Percentiles rank a stretch among this genome's conserved stretches.
phyloP scores from a whole-genome alignment of 2,329 filamentous ascomycete genomes.

The Cladosporium sp. region DNA sequence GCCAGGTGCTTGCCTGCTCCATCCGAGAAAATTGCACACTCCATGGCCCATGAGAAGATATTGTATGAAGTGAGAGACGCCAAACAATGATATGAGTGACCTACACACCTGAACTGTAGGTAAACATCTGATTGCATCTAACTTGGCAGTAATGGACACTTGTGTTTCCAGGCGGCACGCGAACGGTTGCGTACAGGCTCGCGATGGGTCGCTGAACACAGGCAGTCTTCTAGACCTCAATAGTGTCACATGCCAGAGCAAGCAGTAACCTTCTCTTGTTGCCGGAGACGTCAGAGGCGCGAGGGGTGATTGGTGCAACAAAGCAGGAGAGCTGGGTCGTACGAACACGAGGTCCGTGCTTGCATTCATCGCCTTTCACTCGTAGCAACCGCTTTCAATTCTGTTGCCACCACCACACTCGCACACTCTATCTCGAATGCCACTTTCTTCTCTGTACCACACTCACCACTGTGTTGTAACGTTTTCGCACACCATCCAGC shows the following conservation, averaged over 20 bases:
- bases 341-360: slow-evolving; percentile 12
- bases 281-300: slow-evolving; percentile 7
- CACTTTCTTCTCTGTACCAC: neutral
- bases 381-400: too few species aligned
- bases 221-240: neutral
- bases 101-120: neutral
- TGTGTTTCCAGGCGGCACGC: neutral
- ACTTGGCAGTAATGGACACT: neutral
- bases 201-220: neutral
- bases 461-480: neutral
- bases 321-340: neutral
- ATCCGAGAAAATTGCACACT: neutral
- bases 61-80: neutral
- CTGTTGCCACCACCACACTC: slow-evolving; percentile 5
- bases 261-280: neutral
- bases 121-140: neutral
- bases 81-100: neutral
- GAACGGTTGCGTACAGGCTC: neutral
- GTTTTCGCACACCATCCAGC: neutral
- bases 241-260: slow-evolving; percentile 2
- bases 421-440: neutral
- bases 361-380: slow-evolving; percentile 14
- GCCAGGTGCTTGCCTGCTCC: neutral
- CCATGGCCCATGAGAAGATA: neutral
- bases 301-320: slow-evolving; percentile 14